phyloP scores from a whole-genome alignment of 805 yeast genomes.

The Schwanniomyces polymorphus region DNA sequence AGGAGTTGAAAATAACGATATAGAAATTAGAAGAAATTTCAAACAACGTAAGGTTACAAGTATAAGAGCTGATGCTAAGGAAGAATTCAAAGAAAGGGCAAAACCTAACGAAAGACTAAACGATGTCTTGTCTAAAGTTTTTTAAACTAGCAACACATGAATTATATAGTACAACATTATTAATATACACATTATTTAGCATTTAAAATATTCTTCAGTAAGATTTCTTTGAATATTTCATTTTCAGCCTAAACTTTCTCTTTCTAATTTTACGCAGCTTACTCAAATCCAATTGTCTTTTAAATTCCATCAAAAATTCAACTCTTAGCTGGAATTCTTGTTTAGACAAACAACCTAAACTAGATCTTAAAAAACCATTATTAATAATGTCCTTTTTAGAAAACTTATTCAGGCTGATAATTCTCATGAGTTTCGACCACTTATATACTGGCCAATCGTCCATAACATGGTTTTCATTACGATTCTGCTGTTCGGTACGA shows the following conservation, averaged over 20 bases:
- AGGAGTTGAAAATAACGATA: slow-evolving; percentile 16
- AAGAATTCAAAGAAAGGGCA: slow-evolving; percentile 41
- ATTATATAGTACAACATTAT: slow-evolving; percentile 1
- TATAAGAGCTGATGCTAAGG: slow-evolving; percentile 62
- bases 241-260: neutral
- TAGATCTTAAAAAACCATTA: slow-evolving; percentile 24
- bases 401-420: slow-evolving; percentile 26
- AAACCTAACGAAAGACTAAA: slow-evolving; percentile 41
- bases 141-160: slow-evolving; percentile 26
- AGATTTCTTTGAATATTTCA: neutral
- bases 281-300: slow-evolving; percentile 2
- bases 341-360: slow-evolving; percentile 23
- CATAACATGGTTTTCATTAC: neutral
- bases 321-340: slow-evolving; percentile 32
- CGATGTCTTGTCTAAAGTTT: slow-evolving; percentile 54
- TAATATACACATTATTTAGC: slow-evolving; percentile 2
- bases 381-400: slow-evolving; percentile 25
- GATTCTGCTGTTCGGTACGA: too few relatives aligned
- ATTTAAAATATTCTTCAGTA: neutral
- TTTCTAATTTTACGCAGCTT: slow-evolving; percentile 4
- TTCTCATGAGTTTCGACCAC: slow-evolving; percentile 32
- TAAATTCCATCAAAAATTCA: slow-evolving; percentile 20
- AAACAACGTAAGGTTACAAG: slow-evolving; percentile 70
- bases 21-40: slow-evolving; percentile 56
- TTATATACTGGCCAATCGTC: slow-evolving; percentile 26